Base-by-base conservation (phyloP, 345 rosid species). In the Dovyalis caffra region DNA sequence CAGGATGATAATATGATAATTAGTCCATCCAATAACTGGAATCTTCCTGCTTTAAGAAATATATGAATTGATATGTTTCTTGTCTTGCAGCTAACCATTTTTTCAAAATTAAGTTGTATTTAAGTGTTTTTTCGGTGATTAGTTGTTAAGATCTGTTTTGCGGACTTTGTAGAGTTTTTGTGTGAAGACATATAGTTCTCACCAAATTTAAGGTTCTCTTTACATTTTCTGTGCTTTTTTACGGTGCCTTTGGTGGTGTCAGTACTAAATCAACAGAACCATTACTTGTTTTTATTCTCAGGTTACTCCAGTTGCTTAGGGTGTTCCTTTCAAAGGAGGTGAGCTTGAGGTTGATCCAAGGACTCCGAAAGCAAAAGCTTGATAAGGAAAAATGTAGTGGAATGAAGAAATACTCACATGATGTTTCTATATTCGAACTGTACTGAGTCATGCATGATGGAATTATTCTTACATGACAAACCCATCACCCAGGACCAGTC, bases 391-490 rank as follows among this genome's bases (percentile, higher is more conserved):
- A 77, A 69, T 33, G 31, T 16, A 62, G 73, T 68, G 73, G 73
- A 53, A 60, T 8, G 62, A 51, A 80, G 73, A 74, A 71, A 34
- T 72, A 53, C 71, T 78, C 78, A 67, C 87, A 78, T 81, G 76
- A 60, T 53, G 72, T 76, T 82, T 73, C 82, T 61, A 69, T 47
- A 77, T 74, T 16, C 72, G 71, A 74, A 78, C 86, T 84, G 87
- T 84, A 76, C 76, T 66, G 34, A 56, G 85, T 81, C 85, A 70
- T 83, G 83, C 88, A 84, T 83, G 89, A 77, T 83, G 81, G 83
- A 76, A 81, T 83, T 78, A 73, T 79, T 76, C 69, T 66, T 64
- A 57, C 79, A 43, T 79, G 79, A 75, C 76, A 82, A 78, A 72
- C 78, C 83, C 65, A 79, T 70, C 26, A 76, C 35, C 68, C 77